A percentile compares a stretch with the other conserved stretches of the same genome.
Evolutionary conservation across 768 basidiomycete species (phyloP).

Genomic region (Lentinula aciculospora): DNA sequence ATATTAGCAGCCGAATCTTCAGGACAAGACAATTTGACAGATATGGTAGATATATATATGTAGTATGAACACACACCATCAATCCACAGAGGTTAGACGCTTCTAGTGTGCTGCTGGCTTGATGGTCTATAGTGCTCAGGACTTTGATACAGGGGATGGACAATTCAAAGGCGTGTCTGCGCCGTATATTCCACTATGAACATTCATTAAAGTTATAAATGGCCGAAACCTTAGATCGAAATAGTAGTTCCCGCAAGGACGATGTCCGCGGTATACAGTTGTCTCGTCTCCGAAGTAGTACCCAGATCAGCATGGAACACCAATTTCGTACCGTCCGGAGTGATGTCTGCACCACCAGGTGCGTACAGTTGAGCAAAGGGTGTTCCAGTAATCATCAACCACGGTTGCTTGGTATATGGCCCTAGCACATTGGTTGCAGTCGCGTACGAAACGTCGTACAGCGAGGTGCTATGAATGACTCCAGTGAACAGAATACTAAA

Average conservation of each 20-base stretch:
- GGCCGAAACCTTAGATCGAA: neutral
- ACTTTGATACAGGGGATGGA: no score
- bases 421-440: constrained; percentile 20
- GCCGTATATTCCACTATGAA: no score
- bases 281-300: neutral
- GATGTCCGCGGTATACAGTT: neutral
- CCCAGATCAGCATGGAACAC: constrained; percentile 6
- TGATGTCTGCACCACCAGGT: constrained; percentile 4
- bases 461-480: constrained; percentile 2
- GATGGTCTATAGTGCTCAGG: no score
- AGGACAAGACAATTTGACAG: no score
- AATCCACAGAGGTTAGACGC: no score
- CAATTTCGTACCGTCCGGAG: neutral
- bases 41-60: no score
- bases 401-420: constrained; percentile 21
- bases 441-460: constrained; percentile 25
- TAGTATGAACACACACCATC: no score
- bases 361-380: neutral
- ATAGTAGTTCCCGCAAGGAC: neutral
- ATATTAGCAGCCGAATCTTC: no score
- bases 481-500: neutral
- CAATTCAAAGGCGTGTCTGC: no score
- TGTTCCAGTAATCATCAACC: constrained; percentile 3
- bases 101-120: no score
- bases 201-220: no score